phyloP scores from a whole-genome alignment of 2,329 filamentous ascomycete species.

The Venturia effusa region DNA sequence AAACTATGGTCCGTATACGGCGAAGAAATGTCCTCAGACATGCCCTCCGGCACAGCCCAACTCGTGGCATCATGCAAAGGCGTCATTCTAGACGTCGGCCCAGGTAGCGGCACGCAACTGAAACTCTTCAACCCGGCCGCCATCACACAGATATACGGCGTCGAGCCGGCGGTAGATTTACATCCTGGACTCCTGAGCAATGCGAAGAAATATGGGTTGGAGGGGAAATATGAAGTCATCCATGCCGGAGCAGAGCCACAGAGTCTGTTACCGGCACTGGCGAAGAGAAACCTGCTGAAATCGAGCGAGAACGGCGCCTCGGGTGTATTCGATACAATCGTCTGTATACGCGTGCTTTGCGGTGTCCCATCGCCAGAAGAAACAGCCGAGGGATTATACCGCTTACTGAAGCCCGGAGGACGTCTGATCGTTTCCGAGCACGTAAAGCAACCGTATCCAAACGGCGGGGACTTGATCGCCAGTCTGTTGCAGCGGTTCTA shows the following conservation, averaged over 20 bases:
- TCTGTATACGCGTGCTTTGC: conserved; percentile 44
- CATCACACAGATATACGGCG: conserved; percentile 37
- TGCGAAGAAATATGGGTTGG: conserved; percentile 31
- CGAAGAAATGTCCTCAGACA: conserved; percentile 25
- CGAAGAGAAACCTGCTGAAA: conserved; percentile 30
- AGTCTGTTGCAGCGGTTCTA: conserved; percentile 36
- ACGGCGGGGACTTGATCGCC: conserved; percentile 35
- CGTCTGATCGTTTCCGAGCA: conserved; percentile 46
- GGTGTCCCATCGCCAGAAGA: conserved; percentile 38
- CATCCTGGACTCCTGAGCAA: conserved; percentile 33
- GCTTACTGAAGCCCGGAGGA: conserved; percentile 43
- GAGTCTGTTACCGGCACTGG: conserved; percentile 34
- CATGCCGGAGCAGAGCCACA: conserved; percentile 36
- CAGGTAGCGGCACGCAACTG: conserved; percentile 42
- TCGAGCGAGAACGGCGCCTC: conserved; percentile 16
- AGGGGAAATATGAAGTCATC: conserved; percentile 39
- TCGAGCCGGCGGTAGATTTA: conserved; percentile 40
- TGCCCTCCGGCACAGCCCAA: conserved; percentile 21
- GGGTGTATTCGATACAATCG: conserved; percentile 43
- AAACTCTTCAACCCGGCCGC: conserved; percentile 31
- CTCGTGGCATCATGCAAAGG: conserved; percentile 22
- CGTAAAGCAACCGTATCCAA: conserved; percentile 41
- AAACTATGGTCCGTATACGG: conserved; percentile 14
- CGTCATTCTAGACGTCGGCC: conserved; percentile 30
- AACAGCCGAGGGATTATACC: conserved; percentile 37